These are phyloP conservation scores for Eutrema yunnanense DNA, from an alignment of 345 rosid species.

Conservation along the genomic window DNA sequence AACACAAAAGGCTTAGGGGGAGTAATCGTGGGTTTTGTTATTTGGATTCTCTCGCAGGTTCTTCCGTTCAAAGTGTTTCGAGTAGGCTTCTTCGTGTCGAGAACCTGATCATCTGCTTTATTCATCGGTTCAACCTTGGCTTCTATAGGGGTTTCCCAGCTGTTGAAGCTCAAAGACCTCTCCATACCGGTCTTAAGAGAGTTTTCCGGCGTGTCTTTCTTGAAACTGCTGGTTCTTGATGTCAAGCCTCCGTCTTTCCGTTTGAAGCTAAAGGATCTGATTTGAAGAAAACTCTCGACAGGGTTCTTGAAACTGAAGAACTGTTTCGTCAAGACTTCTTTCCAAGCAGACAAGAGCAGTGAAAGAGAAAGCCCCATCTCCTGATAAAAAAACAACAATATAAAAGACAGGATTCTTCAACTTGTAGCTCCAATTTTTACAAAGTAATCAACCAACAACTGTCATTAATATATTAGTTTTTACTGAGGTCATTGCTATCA, in stretches of 20 bases:
- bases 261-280: conserved; percentile 31
- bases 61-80: conserved; percentile 16
- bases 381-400: background rate
- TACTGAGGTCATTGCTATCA: conserved; percentile 8
- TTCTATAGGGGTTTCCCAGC: conserved; percentile 34
- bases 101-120: background rate
- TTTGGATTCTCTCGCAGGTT: conserved; percentile 23
- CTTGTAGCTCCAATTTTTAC: conserved; percentile 6
- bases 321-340: conserved; percentile 29
- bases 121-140: conserved; percentile 1
- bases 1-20: conserved; percentile 41
- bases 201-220: conserved; percentile 22
- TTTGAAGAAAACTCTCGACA: conserved; percentile 19
- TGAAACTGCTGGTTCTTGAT: conserved; percentile 33
- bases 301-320: conserved; percentile 27
- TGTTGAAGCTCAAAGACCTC: conserved; percentile 38
- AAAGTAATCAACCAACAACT: conserved; percentile 2
- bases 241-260: conserved; percentile 22
- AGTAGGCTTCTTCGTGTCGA: background rate
- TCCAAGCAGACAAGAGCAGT: conserved; percentile 38
- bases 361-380: conserved; percentile 52
- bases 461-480: conserved; percentile 19
- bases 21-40: conserved; percentile 37
- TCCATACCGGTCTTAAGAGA: conserved; percentile 16
- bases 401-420: background rate